A percentile compares a stretch with the other conserved stretches of the same genome.
Conservation (phyloP, 139 green algal genomes). For the Chlamydomonas incerta region DNA sequence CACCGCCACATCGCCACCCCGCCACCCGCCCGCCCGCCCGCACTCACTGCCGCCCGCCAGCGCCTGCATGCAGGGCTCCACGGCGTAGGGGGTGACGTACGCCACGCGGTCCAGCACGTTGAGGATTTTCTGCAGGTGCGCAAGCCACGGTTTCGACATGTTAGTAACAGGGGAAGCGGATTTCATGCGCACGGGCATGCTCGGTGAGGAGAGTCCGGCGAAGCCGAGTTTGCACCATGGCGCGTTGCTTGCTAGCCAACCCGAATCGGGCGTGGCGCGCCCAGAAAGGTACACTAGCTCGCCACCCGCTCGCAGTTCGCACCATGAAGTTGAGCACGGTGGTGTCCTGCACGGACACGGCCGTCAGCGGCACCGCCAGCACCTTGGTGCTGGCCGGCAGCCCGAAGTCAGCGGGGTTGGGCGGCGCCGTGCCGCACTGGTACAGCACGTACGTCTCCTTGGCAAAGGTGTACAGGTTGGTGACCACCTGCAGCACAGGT, state of each 20-base stretch:
- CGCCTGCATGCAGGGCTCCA: constrained; percentile 73
- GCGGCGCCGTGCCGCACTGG: constrained; percentile 73
- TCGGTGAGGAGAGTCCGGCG: no score
- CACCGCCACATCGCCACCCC: no score
- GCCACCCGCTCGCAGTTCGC: background rate
- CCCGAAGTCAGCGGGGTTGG: constrained; percentile 6
- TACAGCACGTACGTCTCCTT: constrained; percentile 87
- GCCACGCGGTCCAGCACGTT: constrained; percentile 72
- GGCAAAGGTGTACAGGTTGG: constrained; percentile 41
- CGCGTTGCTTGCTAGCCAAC: no score
- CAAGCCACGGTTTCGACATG: no score
- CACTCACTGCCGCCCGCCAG: constrained; percentile 49
- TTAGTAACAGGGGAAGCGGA: no score
- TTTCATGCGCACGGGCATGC: no score
- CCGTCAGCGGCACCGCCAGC: constrained; percentile 75
- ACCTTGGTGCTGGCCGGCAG: constrained; percentile 54
- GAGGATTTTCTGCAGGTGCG: constrained; percentile 63
- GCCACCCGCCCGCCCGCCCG: background rate
- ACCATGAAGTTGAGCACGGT: constrained; percentile 76
- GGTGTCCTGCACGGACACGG: constrained; percentile 69
- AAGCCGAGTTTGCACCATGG: no score
- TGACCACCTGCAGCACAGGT: constrained; percentile 76
- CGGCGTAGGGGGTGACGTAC: constrained; percentile 61
- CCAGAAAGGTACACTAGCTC: background rate
- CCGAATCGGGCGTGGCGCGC: background rate